Percentiles rank a stretch among this genome's conserved stretches.
These are phyloP conservation scores for Tolypocladium paradoxum DNA, from an alignment of 2,329 filamentous ascomycete species.

Conservation along the genomic window DNA sequence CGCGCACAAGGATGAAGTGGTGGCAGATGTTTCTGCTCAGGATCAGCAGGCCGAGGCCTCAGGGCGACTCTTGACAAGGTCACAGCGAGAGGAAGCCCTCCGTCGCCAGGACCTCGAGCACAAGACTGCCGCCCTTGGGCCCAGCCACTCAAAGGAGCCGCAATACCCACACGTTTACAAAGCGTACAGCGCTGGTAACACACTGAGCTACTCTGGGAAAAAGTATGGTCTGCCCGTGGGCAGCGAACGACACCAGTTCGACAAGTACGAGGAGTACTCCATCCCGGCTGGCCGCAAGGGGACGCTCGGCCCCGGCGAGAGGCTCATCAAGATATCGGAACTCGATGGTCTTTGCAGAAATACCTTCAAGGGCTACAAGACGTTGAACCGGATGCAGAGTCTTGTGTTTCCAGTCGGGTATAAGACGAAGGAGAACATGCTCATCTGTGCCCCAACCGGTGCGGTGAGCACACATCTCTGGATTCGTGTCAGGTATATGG, in stretches of 20 bases:
- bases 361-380: conserved; percentile 92
- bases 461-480: conserved; percentile 41
- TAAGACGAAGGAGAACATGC: conserved; percentile 94
- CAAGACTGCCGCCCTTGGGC: conserved; percentile 62
- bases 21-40: conserved; percentile 31
- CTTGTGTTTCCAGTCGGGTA: conserved; percentile 93
- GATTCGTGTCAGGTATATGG: not conserved
- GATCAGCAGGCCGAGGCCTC: conserved; percentile 21
- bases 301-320: conserved; percentile 59
- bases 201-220: conserved; percentile 65
- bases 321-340: conserved; percentile 65
- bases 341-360: conserved; percentile 80
- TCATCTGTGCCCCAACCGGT: conserved; percentile 95
- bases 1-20: conserved; percentile 59
- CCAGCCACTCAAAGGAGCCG: conserved; percentile 60
- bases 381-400: conserved; percentile 96
- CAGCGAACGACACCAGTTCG: conserved; percentile 55
- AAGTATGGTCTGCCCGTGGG: conserved; percentile 76
- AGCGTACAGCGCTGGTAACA: conserved; percentile 73
- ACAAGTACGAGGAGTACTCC: conserved; percentile 80
- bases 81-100: conserved; percentile 70
- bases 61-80: conserved; percentile 55
- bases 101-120: conserved; percentile 70
- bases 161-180: conserved; percentile 94
- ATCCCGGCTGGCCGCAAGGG: conserved; percentile 79